Percentiles rank a stretch among this genome's conserved stretches.
Evolutionary conservation across 2,329 filamentous ascomycete genomes (phyloP).

Genomic region (Basipetospora chlamydospora): DNA sequence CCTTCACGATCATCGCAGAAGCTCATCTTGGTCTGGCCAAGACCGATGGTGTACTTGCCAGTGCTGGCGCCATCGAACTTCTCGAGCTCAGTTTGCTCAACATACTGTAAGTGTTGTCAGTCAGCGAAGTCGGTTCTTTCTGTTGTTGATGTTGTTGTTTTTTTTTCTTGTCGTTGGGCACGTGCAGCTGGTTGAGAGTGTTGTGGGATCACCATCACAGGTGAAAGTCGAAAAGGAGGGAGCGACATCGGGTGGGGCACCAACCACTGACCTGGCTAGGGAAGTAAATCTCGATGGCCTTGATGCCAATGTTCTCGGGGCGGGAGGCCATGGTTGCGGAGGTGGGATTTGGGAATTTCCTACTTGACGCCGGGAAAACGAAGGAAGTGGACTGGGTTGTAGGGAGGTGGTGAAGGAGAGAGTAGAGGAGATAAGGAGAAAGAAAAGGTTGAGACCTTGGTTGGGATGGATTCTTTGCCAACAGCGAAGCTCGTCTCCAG

Average conservation of each 20-base stretch:
- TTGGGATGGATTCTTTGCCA: too few relatives aligned
- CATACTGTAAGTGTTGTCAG: too few relatives aligned
- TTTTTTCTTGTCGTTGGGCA: background rate
- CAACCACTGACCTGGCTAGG: conserved; percentile 64
- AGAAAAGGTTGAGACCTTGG: too few relatives aligned
- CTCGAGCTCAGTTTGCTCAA: conserved; percentile 70
- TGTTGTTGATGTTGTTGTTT: too few relatives aligned
- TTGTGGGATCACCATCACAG: too few relatives aligned
- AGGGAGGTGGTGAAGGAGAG: background rate
- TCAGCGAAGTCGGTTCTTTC: too few relatives aligned
- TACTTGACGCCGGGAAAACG: too few relatives aligned
- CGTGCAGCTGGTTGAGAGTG: background rate
- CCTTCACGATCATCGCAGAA: conserved; percentile 85
- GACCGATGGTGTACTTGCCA: conserved; percentile 83
- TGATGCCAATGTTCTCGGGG: conserved; percentile 81
- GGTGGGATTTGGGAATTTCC: conserved; percentile 4
- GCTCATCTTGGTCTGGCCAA: conserved; percentile 83
- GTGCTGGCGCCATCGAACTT: conserved; percentile 71
- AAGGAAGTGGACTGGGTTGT: too few relatives aligned
- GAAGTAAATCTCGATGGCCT: conserved; percentile 84
- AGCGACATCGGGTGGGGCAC: conserved; percentile 5
- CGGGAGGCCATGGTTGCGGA: conserved; percentile 49
- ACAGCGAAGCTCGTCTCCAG: too few relatives aligned
- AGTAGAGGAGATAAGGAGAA: background rate
- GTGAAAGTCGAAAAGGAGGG: background rate